These are phyloP conservation scores for Lachnellula subtilissima DNA, from an alignment of 2,329 filamentous ascomycete species.

Conservation along the genomic window DNA sequence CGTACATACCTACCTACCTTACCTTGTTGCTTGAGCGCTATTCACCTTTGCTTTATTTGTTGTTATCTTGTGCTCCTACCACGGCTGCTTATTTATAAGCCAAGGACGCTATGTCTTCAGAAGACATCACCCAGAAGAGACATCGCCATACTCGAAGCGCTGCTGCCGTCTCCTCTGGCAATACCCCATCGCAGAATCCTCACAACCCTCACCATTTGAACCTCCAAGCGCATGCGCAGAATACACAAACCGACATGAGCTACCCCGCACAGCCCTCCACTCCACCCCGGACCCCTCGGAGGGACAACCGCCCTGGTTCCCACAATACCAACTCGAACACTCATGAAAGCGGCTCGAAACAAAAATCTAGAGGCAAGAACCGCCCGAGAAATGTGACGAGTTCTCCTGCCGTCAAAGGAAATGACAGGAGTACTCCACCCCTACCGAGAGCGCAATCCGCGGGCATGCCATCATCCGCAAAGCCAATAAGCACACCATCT, in stretches of 20 bases:
- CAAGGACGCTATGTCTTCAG: slow-evolving; percentile 42
- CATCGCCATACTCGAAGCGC: slow-evolving; percentile 30
- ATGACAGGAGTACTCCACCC: slow-evolving; percentile 26
- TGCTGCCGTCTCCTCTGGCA: slow-evolving; percentile 16
- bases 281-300: slow-evolving; percentile 32
- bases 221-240: slow-evolving; percentile 37
- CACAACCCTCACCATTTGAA: slow-evolving; percentile 43
- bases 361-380: slow-evolving; percentile 29
- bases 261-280: slow-evolving; percentile 26
- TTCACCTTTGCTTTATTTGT: slow-evolving; percentile 13
- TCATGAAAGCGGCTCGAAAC: slow-evolving; percentile 27
- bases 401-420: slow-evolving; percentile 25
- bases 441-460: slow-evolving; percentile 22
- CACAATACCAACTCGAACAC: slow-evolving; percentile 19
- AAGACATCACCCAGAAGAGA: slow-evolving; percentile 33
- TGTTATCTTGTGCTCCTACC: slow-evolving; percentile 16
- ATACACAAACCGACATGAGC: slow-evolving; percentile 21
- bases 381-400: slow-evolving; percentile 28
- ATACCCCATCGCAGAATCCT: slow-evolving; percentile 30
- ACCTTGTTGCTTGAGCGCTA: slow-evolving; percentile 2
- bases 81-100: slow-evolving; percentile 43
- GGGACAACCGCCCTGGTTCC: slow-evolving; percentile 15
- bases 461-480: slow-evolving; percentile 32
- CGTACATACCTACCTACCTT: slow-evolving; percentile 1
- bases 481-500: slow-evolving; percentile 40